Conservation (phyloP, 2,329 filamentous ascomycete species). For the Sporothrix pallida region DNA sequence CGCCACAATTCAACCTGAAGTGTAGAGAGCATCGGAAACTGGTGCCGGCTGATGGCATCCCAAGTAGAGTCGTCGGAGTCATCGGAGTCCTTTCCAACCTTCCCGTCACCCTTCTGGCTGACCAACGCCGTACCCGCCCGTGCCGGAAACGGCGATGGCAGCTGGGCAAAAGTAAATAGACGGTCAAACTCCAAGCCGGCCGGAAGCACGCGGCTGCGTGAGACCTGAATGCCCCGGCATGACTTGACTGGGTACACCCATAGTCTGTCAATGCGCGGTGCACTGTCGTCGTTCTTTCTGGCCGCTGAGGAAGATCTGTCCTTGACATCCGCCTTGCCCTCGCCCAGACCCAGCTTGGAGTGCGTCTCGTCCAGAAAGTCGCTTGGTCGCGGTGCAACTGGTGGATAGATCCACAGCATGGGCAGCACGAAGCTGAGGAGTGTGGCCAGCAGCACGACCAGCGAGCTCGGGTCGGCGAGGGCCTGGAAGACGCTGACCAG, state of each 20-base stretch:
- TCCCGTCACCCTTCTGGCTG: constrained; percentile 44
- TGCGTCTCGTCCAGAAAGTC: constrained; percentile 64
- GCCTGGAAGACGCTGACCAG: not conserved
- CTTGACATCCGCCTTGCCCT: constrained; percentile 41
- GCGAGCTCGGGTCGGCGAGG: constrained; percentile 27
- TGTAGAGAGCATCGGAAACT: constrained; percentile 72
- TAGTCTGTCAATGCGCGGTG: constrained; percentile 61
- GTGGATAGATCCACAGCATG: constrained; percentile 61
- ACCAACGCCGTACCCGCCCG: constrained; percentile 40
- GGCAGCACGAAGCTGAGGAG: constrained; percentile 59
- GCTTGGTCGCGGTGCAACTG: constrained; percentile 57
- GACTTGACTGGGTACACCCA: constrained; percentile 85
- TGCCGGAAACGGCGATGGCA: constrained; percentile 56
- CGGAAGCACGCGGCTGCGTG: constrained; percentile 65
- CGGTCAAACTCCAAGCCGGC: constrained; percentile 80
- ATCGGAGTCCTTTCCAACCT: constrained; percentile 43
- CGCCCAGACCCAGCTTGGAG: constrained; percentile 52
- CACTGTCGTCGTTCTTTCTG: not conserved
- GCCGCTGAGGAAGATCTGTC: not conserved
- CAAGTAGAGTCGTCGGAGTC: constrained; percentile 57
- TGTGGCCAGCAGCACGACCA: constrained; percentile 52
- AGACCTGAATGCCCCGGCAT: constrained; percentile 76
- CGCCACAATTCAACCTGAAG: constrained; percentile 72
- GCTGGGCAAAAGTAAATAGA: constrained; percentile 80
- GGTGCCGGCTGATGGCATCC: constrained; percentile 73